Evolutionary conservation across 2,329 filamentous ascomycete species (phyloP).

Genomic region (Phyllosticta ampelicida): DNA sequence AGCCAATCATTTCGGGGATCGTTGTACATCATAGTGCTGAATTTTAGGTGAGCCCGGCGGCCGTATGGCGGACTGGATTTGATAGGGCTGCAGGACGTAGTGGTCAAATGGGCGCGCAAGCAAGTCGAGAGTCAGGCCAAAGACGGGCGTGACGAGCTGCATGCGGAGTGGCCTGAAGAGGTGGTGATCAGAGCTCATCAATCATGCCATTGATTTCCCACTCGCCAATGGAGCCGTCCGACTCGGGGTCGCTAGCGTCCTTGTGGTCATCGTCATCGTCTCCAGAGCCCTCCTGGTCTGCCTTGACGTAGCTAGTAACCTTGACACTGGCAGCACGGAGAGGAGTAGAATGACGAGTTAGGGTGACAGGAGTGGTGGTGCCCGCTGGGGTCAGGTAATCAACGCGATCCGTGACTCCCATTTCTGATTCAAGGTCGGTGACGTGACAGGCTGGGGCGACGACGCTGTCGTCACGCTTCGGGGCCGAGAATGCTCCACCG

Average conservation of each 20-base stretch:
- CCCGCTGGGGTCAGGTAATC: background rate
- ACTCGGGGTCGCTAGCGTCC: background rate
- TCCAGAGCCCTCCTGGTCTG: background rate
- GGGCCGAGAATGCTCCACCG: background rate
- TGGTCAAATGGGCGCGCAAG: too few species aligned
- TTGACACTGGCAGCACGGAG: background rate
- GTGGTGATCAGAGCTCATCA: background rate
- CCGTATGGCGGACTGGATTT: too few species aligned
- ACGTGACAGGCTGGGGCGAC: background rate
- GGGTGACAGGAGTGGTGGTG: background rate
- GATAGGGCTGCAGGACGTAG: too few species aligned
- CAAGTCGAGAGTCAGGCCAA: too few species aligned
- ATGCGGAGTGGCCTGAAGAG: too few species aligned
- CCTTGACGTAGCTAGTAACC: background rate
- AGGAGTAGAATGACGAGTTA: background rate
- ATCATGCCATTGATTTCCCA: background rate
- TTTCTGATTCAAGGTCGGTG: background rate
- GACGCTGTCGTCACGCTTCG: background rate
- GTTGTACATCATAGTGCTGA: too few species aligned
- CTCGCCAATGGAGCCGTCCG: background rate
- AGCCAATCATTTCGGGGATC: too few species aligned
- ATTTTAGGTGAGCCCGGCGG: too few species aligned
- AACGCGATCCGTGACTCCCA: background rate
- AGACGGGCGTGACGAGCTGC: too few species aligned
- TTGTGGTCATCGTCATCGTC: background rate